Conservation (phyloP, 2,329 filamentous ascomycete species). For the Graphium sp. region DNA sequence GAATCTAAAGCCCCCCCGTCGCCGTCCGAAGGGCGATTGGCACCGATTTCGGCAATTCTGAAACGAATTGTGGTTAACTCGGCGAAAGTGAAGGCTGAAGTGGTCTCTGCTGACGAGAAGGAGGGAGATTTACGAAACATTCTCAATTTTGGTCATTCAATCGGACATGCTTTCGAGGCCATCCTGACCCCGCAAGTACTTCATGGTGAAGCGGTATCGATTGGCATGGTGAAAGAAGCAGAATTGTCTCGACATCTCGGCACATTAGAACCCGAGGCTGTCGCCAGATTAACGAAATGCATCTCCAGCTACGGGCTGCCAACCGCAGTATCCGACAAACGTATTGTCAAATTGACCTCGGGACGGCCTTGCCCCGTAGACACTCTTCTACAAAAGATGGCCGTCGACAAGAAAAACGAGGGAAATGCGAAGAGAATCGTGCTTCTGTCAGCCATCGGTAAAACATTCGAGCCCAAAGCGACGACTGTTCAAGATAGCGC, state of each 20-base stretch:
- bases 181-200: slow-evolving; percentile 89
- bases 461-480: slow-evolving; percentile 72
- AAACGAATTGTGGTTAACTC: slow-evolving; percentile 77
- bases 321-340: slow-evolving; percentile 68
- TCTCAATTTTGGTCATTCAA: slow-evolving; percentile 94
- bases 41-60: slow-evolving; percentile 51
- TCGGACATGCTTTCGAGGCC: slow-evolving; percentile 91
- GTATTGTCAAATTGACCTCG: slow-evolving; percentile 65
- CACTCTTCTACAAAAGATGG: slow-evolving; percentile 79
- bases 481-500: slow-evolving; percentile 76
- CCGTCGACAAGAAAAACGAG: slow-evolving; percentile 96
- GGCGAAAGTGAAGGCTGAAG: slow-evolving; percentile 82
- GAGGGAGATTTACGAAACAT: slow-evolving; percentile 89
- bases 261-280: slow-evolving; percentile 68
- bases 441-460: slow-evolving; percentile 75
- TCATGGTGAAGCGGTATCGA: slow-evolving; percentile 89
- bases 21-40: slow-evolving; percentile 31
- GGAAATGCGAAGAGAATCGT: slow-evolving; percentile 93
- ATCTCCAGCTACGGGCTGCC: slow-evolving; percentile 88
- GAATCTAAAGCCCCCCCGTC: slow-evolving; percentile 1
- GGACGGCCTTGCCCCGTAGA: slow-evolving; percentile 81
- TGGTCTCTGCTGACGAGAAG: slow-evolving; percentile 86
- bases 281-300: slow-evolving; percentile 81
- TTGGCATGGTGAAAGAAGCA: slow-evolving; percentile 97
- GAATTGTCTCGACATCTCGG: slow-evolving; percentile 84